Evolutionary conservation across 345 rosid genomes (phyloP).

Genomic region (Psidium guajava): DNA sequence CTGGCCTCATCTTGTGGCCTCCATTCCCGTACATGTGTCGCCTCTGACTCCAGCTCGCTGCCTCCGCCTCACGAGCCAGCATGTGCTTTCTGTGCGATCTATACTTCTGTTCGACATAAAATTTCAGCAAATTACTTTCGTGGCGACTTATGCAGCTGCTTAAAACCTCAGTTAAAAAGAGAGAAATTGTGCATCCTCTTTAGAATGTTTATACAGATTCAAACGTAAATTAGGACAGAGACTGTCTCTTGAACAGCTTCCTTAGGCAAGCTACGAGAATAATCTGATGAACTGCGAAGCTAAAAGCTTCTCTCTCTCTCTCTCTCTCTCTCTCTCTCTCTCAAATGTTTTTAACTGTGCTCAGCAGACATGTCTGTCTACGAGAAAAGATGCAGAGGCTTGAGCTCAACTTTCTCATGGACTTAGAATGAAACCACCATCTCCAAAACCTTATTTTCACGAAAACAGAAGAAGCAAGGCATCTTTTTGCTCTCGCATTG

Average conservation of each 20-base stretch:
- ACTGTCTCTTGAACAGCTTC: background rate
- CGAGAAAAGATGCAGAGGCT: background rate
- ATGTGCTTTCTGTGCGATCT: constrained; percentile 85
- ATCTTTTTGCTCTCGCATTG: background rate
- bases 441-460: background rate
- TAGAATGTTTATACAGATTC: background rate
- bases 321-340: background rate
- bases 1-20: constrained; percentile 29
- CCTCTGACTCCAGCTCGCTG: constrained; percentile 73
- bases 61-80: constrained; percentile 82
- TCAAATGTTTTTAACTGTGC: background rate
- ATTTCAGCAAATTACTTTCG: background rate
- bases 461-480: background rate
- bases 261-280: background rate
- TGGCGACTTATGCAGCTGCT: background rate
- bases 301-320: background rate
- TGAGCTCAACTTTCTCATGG: background rate
- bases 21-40: constrained; percentile 43
- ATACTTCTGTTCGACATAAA: constrained; percentile 49
- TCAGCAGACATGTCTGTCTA: background rate
- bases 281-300: background rate
- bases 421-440: background rate
- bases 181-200: background rate
- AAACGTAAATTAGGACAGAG: background rate
- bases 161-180: background rate